Evolutionary conservation across 1,284 basidiomycete species (phyloP).

Genomic region (Malassezia sp.): DNA sequence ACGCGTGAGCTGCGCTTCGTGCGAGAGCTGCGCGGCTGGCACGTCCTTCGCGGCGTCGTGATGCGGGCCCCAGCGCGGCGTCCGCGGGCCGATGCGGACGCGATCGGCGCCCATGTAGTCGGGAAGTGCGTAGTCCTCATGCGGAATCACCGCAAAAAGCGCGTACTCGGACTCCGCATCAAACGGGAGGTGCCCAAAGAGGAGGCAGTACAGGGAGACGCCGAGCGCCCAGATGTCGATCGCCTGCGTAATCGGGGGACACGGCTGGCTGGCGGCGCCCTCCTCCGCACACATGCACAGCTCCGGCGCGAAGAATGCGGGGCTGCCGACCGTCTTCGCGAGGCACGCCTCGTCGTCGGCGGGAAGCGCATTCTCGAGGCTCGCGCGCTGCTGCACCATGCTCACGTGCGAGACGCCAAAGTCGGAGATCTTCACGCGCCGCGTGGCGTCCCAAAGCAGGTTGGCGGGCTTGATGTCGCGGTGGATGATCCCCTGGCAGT

Average conservation of each 20-base stretch:
- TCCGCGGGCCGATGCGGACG: conserved; percentile 44
- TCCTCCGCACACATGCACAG: conserved; percentile 54
- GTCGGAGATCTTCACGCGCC: conserved; percentile 84
- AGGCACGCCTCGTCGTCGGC: conserved; percentile 52
- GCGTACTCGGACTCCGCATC: conserved; percentile 60
- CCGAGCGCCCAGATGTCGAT: conserved; percentile 99
- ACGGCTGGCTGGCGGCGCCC: conserved; percentile 15
- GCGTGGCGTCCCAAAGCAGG: conserved; percentile 70
- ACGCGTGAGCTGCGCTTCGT: conserved; percentile 50
- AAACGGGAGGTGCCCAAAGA: conserved; percentile 74
- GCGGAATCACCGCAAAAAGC: conserved; percentile 73
- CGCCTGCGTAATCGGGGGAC: conserved; percentile 67
- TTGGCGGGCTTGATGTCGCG: conserved; percentile 99
- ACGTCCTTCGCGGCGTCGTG: conserved; percentile 20
- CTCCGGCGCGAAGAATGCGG: conserved; percentile 95
- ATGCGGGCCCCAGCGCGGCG: conserved; percentile 25
- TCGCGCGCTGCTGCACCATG: conserved; percentile 55
- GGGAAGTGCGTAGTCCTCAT: conserved; percentile 63
- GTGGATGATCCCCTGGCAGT: conserved; percentile 95
- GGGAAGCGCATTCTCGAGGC: conserved; percentile 42
- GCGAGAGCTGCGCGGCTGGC: conserved; percentile 12
- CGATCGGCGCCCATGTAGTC: conserved; percentile 64
- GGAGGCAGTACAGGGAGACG: conserved; percentile 87
- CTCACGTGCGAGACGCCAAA: conserved; percentile 96
- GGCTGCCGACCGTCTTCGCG: conserved; percentile 86